phyloP scores from a whole-genome alignment of 2,329 filamentous ascomycete species.

The Zasmidium cellare region DNA sequence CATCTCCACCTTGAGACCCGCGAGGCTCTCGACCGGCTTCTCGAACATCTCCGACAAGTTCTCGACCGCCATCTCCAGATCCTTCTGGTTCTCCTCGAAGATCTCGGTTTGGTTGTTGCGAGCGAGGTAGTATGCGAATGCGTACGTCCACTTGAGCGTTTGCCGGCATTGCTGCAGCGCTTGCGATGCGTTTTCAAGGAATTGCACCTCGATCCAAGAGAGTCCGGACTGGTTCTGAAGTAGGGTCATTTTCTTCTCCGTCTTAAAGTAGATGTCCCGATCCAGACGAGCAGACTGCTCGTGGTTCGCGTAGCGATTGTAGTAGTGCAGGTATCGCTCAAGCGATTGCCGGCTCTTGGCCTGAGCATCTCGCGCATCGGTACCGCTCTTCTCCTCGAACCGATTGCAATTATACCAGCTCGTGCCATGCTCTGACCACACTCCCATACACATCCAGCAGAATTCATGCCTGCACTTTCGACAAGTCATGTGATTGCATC shows the following conservation, averaged over 20 bases:
- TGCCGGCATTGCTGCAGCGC: slow-evolving; percentile 96
- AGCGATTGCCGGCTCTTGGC: slow-evolving; percentile 86
- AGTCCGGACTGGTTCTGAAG: slow-evolving; percentile 90
- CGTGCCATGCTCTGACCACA: slow-evolving; percentile 97
- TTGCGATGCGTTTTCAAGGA: slow-evolving; percentile 88
- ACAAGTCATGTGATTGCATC: slow-evolving; percentile 98
- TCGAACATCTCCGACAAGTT: slow-evolving; percentile 99
- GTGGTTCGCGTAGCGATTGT: slow-evolving; percentile 98
- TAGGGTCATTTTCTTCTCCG: slow-evolving; percentile 98
- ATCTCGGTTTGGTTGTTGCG: slow-evolving; percentile 95
- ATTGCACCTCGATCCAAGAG: slow-evolving; percentile 99
- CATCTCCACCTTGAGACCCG: slow-evolving; percentile 90
- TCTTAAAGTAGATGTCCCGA: slow-evolving; percentile 93
- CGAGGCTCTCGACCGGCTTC: slow-evolving; percentile 85
- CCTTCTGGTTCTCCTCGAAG: slow-evolving; percentile 98
- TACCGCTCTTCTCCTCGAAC: slow-evolving; percentile 92
- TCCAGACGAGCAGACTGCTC: slow-evolving; percentile 96
- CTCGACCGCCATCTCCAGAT: slow-evolving; percentile 95
- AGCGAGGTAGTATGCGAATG: slow-evolving; percentile 95
- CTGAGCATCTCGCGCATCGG: slow-evolving; percentile 87
- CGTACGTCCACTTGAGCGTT: slow-evolving; percentile 98
- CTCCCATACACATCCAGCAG: slow-evolving; percentile 99
- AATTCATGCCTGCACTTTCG: slow-evolving; percentile 95
- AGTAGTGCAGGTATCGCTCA: slow-evolving; percentile 97
- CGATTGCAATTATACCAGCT: slow-evolving; percentile 99